Evolutionary conservation across 768 basidiomycete species (phyloP).

Genomic region (Suillus plorans): DNA sequence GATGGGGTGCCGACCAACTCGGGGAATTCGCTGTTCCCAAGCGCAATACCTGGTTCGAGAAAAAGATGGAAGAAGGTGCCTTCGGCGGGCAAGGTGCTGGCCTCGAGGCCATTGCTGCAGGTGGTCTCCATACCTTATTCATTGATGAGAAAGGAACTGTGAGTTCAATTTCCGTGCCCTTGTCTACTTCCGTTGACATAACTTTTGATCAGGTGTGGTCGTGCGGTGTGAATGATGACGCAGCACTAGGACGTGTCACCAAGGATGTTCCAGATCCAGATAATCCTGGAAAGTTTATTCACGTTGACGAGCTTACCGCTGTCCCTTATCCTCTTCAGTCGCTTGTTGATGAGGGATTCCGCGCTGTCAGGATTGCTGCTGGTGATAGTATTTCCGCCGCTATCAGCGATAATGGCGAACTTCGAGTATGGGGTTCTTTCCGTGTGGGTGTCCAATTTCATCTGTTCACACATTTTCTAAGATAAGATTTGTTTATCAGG

Average conservation of each 20-base stretch:
- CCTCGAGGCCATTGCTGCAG: slow-evolving; percentile 77
- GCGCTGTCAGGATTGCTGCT: slow-evolving; percentile 77
- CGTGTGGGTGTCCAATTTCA: slow-evolving; percentile 52
- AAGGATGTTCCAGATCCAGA: slow-evolving; percentile 57
- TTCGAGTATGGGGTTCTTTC: slow-evolving; percentile 90
- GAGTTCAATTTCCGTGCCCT: slow-evolving; percentile 34
- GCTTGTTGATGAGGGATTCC: slow-evolving; percentile 77
- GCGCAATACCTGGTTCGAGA: slow-evolving; percentile 74
- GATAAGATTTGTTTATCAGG: slow-evolving; percentile 38
- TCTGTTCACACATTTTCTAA: slow-evolving; percentile 6
- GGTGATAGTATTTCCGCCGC: slow-evolving; percentile 91
- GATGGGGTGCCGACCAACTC: slow-evolving; percentile 75
- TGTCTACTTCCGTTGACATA: slow-evolving; percentile 4
- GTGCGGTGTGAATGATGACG: slow-evolving; percentile 86
- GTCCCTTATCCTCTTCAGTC: slow-evolving; percentile 66
- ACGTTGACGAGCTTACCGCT: slow-evolving; percentile 50
- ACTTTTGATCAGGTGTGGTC: slow-evolving; percentile 64
- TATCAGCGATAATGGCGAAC: slow-evolving; percentile 72
- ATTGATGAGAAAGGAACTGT: slow-evolving; percentile 90
- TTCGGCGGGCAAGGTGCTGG: slow-evolving; percentile 76
- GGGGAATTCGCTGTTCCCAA: slow-evolving; percentile 76
- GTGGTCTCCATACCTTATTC: slow-evolving; percentile 88
- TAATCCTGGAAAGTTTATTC: slow-evolving; percentile 56
- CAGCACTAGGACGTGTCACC: slow-evolving; percentile 81
- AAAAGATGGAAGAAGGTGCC: slow-evolving; percentile 66